Evolutionary conservation across 2,329 filamentous ascomycete genomes (phyloP), one percentile per base, ranked within the genome.

Genomic region (Parascedosporium putredinis): DNA sequence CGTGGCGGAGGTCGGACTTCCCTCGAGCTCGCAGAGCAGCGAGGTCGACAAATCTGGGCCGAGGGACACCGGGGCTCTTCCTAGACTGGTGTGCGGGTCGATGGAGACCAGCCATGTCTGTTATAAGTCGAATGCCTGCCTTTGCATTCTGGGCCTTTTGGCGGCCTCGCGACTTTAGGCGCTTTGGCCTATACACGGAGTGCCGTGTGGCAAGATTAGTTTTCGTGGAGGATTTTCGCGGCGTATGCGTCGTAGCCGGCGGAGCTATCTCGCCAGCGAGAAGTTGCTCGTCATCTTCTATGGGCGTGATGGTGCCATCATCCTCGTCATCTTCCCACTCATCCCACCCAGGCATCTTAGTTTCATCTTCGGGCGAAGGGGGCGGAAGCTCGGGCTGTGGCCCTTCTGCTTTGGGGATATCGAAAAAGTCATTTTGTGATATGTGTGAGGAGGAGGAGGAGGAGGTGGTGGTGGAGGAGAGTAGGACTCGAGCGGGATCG

Each of bases 71-170:
- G 18, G 27, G 31, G 20, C 45, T 43, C 18, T 45, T 58, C 52
- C 2, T 55, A 48, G 10, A 20, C 53, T 55, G n/a, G 50, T 55
- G 6, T 49, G 38, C 6, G 33, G 1, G 60, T 56, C 6, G 58
- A 23, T 67, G 76, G 60, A 71, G 70, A 53, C 63, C 68, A 53
- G 78, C 69, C 69, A 87, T 83, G 59, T 83, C 82, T 2, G 85
- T 89, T 55, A 87, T 79, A 18, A 88, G 62, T 54, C 71, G 82
- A 59, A 86, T 85, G 10, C 81, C 81, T 7, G 76, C 77, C 64
- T 75, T 72, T 50, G 73, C 71, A 61, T 82, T 78, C 59, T 81
- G 71, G 20, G 73, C 71, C 57, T 77, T 78, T 58, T 84, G 80
- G 48, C 80, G 72, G 25, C 75, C 73, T 50, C 74, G 74, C 3